A percentile compares a stretch with the other conserved stretches of the same genome.
Evolutionary conservation across 2,329 filamentous ascomycete species (phyloP).

Genomic region (Neofusicoccum sp.): DNA sequence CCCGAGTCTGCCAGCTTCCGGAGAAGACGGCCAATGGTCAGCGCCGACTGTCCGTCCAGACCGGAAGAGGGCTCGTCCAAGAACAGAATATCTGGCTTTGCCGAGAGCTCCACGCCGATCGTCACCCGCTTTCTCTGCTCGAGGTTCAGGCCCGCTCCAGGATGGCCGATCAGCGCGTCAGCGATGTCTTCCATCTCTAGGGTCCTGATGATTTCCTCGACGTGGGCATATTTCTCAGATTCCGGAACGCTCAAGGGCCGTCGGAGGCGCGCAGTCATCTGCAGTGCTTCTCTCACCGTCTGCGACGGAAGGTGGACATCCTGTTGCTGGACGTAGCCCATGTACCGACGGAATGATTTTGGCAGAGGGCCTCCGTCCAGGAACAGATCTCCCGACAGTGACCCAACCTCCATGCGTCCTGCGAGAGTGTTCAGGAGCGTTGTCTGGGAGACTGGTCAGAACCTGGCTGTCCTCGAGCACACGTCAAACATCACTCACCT

Average conservation of each 20-base stretch:
- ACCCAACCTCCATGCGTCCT: conserved; percentile 68
- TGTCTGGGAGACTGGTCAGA: conserved; percentile 52
- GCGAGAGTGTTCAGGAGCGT: conserved; percentile 80
- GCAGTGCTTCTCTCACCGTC: conserved; percentile 68
- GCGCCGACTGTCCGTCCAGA: conserved; percentile 44
- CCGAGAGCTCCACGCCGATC: conserved; percentile 91
- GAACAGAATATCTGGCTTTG: conserved; percentile 88
- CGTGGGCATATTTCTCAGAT: conserved; percentile 67
- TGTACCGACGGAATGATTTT: conserved; percentile 67
- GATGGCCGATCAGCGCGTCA: conserved; percentile 60
- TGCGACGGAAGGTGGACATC: conserved; percentile 70
- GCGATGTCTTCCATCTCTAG: conserved; percentile 67
- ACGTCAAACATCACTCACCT: not conserved
- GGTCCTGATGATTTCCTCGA: conserved; percentile 66
- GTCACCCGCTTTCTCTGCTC: conserved; percentile 71
- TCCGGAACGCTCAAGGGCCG: conserved; percentile 59
- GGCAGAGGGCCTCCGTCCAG: conserved; percentile 67
- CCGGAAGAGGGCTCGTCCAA: conserved; percentile 88
- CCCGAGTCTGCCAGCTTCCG: conserved; percentile 50
- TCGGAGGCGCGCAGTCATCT: conserved; percentile 68
- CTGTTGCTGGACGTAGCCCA: conserved; percentile 73
- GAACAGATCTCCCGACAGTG: conserved; percentile 70
- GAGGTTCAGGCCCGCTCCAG: conserved; percentile 28
- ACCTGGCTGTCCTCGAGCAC: not conserved
- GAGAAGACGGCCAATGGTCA: conserved; percentile 61